Base-by-base conservation (phyloP, 2,329 filamentous ascomycete species). In the Claviceps cyperi region DNA sequence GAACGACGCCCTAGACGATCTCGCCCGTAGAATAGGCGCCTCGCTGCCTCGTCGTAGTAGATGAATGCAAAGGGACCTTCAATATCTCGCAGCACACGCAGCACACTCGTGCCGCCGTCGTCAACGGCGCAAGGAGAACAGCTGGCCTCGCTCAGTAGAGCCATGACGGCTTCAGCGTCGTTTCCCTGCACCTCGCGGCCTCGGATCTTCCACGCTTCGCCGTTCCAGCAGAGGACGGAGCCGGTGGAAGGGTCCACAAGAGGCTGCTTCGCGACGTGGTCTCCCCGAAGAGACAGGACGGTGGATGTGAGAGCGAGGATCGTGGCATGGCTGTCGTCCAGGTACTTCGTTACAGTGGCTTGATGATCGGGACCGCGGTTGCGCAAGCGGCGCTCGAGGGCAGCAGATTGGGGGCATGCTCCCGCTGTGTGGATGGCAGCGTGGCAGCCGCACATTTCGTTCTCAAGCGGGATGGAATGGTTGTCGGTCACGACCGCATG, bases 191-290 rank as follows among this genome's bases (percentile, higher is more conserved):
- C 71, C 1, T 64, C 59, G 9, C 74, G 58, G 36, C 73, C 74
- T 8, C 66, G 67, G 47, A 94, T 74, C 51, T 77, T 83, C 92
- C 92, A 98, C 1, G 89, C 91, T 64, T 98, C 92, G 43, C 92
- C 92, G 61, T 98, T 98, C 92, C 92, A 98, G 73, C 91, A 96
- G 2, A 98, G 73, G 1, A 86, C 71, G 1, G 83, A 87, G 4
- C 74, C 73, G 0, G 74, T 75, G 0, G 58, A 54, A 2, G 61
- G 38, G 55, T 84, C 77, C 41, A 75, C 64, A 4, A 94, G 75
- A 2, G 92, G 92, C 64, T 97, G 92, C 36, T 68, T 63, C 6
- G 82, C 78, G 47, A 92, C 62, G 54, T 78, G 71, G 47, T 80
- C 76, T 24, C 91, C 91, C 58, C 92, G 80, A n/a, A 98, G 72